Base-by-base conservation (phyloP, 495 filamentous ascomycete genomes). In the Hamigera avellanea region DNA sequence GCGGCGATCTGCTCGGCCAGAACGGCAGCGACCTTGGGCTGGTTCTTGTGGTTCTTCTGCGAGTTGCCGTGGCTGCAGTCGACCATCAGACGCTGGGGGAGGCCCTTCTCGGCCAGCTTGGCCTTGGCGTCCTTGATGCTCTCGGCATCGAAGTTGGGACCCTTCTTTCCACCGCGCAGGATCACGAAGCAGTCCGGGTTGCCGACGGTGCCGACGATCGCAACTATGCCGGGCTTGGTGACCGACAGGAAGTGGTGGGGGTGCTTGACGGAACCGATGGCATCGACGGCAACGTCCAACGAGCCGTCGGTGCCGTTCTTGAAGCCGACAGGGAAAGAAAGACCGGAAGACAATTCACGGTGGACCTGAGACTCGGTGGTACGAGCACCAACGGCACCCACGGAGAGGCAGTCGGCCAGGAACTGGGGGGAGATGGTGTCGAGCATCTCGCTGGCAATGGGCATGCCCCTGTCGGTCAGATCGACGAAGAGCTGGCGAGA, bases 151-250 rank as follows among this genome's bases (percentile, higher is more conserved):
- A 82, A 99, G 63, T 99, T 99, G 19, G 89, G 88, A 28, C 91
- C 91, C 50, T 73, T 80, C 51, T 81, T 95, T 30, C 93, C 93
- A 40, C 93, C 93, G 37, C 93, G 77, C 37, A 99, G 72, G 48
- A 99, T 96, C 34, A 94, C 87, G 62, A 93, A 99, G 72, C 91
- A 93, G 55, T 99, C 89, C 14, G 95, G 88, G 63, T 99, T 99
- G 29, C 93, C 93, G 3, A 79, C 75, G 5, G 93, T 99, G 39
- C 87, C 87, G 3, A 95, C 87, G 49, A 96, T 99, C 36, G 93
- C 86, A 7, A 88, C 91, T 14, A 94, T 81, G 45, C 93, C 93
- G 7, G 89, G 91, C 65, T 96, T 99, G 6, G 91, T 96, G 39
- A 99, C 93, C 8, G 86, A 94, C 44, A 99, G 69, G 77, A 99